A percentile compares a stretch with the other conserved stretches of the same genome.
Conservation (phyloP, 768 basidiomycete species). For the Russula lepida region DNA sequence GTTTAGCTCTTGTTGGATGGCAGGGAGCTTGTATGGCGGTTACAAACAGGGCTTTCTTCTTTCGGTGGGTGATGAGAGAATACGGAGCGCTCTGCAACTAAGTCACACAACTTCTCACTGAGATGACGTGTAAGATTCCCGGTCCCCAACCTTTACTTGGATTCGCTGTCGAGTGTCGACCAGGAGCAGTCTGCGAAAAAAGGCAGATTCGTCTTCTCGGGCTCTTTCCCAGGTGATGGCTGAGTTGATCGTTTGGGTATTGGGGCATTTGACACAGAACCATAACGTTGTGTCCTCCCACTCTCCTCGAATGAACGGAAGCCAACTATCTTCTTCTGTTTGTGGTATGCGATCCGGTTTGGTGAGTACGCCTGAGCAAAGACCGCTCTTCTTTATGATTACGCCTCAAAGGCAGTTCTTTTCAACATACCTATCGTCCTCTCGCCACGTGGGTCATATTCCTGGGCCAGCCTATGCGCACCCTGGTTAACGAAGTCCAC, state of each 20-base stretch:
- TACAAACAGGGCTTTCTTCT: background rate
- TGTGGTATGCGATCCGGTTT: slow-evolving; percentile 18
- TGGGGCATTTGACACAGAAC: slow-evolving; percentile 40
- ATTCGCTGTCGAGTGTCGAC: slow-evolving; percentile 42
- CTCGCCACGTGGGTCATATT: slow-evolving; percentile 52
- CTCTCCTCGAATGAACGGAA: slow-evolving; percentile 48
- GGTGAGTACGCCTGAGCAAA: slow-evolving; percentile 10
- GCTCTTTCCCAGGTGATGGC: slow-evolving; percentile 56
- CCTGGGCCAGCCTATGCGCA: slow-evolving; percentile 55
- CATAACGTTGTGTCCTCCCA: slow-evolving; percentile 46
- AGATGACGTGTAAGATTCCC: slow-evolving; percentile 47
- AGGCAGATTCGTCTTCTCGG: slow-evolving; percentile 45
- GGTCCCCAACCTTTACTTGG: slow-evolving; percentile 49
- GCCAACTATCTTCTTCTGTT: slow-evolving; percentile 49
- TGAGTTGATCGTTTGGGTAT: slow-evolving; percentile 39
- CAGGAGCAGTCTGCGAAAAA: slow-evolving; percentile 49
- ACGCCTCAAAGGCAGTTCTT: background rate
- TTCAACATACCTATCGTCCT: slow-evolving; percentile 55
- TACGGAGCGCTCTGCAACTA: slow-evolving; percentile 51
- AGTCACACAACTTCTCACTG: slow-evolving; percentile 51
- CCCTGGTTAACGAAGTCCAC: slow-evolving; percentile 79
- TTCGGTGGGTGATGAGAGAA: background rate
- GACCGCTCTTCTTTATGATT: background rate
- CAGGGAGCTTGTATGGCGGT: slow-evolving; percentile 41
- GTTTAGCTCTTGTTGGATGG: slow-evolving; percentile 51